phyloP scores from a whole-genome alignment of 805 yeast genomes.

The Wickerhamomyces silvicola region DNA sequence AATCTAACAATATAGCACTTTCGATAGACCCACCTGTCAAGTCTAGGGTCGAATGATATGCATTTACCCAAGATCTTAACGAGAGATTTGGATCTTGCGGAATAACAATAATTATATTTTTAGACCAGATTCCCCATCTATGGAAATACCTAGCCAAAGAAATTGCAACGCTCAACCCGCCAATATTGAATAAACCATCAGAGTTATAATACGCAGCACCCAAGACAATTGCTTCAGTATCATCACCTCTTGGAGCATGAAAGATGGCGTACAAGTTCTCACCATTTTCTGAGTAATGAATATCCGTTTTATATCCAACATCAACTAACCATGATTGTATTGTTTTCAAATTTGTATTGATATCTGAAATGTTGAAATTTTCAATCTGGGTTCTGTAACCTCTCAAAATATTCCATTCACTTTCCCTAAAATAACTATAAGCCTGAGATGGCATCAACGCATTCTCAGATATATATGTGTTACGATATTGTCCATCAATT shows the following conservation, averaged over 20 bases:
- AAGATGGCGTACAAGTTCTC: slow-evolving; percentile 67
- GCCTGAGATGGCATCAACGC: slow-evolving; percentile 98
- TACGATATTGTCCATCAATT: slow-evolving; percentile 70
- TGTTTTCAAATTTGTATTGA: slow-evolving; percentile 34
- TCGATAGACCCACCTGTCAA: slow-evolving; percentile 91
- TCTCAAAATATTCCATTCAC: slow-evolving; percentile 88
- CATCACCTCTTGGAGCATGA: slow-evolving; percentile 94
- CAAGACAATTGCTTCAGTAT: slow-evolving; percentile 89
- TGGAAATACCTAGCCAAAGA: slow-evolving; percentile 75
- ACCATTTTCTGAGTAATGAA: slow-evolving; percentile 33
- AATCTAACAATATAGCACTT: slow-evolving; percentile 82
- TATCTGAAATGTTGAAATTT: slow-evolving; percentile 21
- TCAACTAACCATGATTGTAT: slow-evolving; percentile 58
- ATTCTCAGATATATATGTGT: slow-evolving; percentile 88
- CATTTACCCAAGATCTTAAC: slow-evolving; percentile 85
- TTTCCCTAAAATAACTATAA: slow-evolving; percentile 81
- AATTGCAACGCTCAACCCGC: slow-evolving; percentile 70
- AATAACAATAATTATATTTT: slow-evolving; percentile 80
- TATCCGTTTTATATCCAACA: slow-evolving; percentile 63
- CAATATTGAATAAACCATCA: slow-evolving; percentile 60
- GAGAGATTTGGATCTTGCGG: slow-evolving; percentile 67
- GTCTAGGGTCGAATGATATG: slow-evolving; percentile 80
- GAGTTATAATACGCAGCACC: slow-evolving; percentile 82
- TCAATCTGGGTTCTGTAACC: slow-evolving; percentile 60
- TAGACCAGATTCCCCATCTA: slow-evolving; percentile 91